These are phyloP conservation scores for Ochetophila trinervis DNA, from an alignment of 306 rosid genomes.

Conservation along the genomic window DNA sequence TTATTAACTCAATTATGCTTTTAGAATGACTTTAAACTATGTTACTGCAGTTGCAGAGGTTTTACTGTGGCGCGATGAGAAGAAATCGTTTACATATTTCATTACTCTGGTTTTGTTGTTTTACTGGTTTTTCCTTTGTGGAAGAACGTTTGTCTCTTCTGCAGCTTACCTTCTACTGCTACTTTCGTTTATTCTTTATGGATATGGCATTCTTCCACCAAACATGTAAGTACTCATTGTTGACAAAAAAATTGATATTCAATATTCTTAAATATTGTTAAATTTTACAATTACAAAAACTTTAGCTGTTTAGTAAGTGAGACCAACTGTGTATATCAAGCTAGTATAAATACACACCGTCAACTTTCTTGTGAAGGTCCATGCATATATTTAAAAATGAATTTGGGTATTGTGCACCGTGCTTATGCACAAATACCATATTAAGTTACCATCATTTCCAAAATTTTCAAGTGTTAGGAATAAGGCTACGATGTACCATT, in stretches of 20 bases:
- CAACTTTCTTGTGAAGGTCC: too few species aligned
- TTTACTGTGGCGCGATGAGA: constrained; percentile 92
- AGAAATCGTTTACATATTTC: constrained; percentile 62
- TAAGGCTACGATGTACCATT: too few species aligned
- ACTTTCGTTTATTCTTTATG: constrained; percentile 41
- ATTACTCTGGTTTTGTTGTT: constrained; percentile 50
- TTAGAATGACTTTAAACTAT: constrained; percentile 36
- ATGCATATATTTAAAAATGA: too few species aligned
- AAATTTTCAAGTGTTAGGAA: too few species aligned
- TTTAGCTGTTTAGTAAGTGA: too few species aligned
- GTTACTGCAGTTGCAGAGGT: constrained; percentile 70
- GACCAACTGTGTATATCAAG: too few species aligned
- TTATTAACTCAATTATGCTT: neutral
- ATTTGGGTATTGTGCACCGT: too few species aligned
- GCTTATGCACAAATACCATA: too few species aligned
- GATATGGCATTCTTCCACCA: constrained; percentile 55
- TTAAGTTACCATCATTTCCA: too few species aligned
- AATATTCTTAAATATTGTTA: neutral
- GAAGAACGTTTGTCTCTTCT: constrained; percentile 57
- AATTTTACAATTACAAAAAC: too few species aligned
- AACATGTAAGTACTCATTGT: constrained; percentile 44
- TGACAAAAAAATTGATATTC: constrained; percentile 15
- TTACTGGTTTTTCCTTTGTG: constrained; percentile 79
- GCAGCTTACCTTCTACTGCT: constrained; percentile 57
- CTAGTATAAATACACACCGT: too few species aligned